Evolutionary conservation across 306 rosid genomes (phyloP).

Genomic region (Gynostemma pentaphyllum): DNA sequence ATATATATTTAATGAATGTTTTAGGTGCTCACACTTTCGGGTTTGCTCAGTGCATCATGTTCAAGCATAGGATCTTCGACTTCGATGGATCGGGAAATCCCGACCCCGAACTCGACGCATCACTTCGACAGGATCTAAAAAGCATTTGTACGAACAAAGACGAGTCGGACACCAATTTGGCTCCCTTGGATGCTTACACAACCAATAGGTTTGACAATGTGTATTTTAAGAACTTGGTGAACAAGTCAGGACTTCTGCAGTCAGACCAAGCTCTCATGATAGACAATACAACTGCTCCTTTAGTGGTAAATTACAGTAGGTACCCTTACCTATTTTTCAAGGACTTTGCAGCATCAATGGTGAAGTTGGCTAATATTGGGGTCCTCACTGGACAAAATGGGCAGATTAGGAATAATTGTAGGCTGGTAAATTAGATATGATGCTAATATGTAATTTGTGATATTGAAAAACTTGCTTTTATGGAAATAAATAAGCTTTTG

Average conservation of each 20-base stretch:
- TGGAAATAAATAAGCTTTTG: not conserved
- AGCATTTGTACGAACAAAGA: conserved; percentile 47
- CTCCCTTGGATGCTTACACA: conserved; percentile 43
- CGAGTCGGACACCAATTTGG: conserved; percentile 54
- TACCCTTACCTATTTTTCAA: conserved; percentile 37
- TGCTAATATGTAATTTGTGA: not conserved
- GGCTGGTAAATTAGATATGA: conserved; percentile 33
- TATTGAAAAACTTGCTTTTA: not conserved
- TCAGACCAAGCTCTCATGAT: conserved; percentile 69
- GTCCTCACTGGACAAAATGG: conserved; percentile 68
- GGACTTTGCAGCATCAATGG: conserved; percentile 62
- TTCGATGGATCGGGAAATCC: conserved; percentile 55
- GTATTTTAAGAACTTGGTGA: conserved; percentile 54
- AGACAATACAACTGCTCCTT: conserved; percentile 39
- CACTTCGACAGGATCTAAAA: conserved; percentile 32
- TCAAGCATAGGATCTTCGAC: conserved; percentile 70
- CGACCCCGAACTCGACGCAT: conserved; percentile 48
- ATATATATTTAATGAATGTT: too few species aligned
- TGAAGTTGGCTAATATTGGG: conserved; percentile 58
- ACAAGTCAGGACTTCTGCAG: conserved; percentile 54
- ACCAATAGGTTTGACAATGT: conserved; percentile 50
- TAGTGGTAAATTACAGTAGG: conserved; percentile 45
- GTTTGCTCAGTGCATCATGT: conserved; percentile 73
- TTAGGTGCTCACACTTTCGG: conserved; percentile 80
- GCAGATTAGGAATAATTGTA: conserved; percentile 58